These are phyloP conservation scores for Magnusiomyces tetraspermus DNA, from an alignment of 1,139 yeast species.

Conservation along the genomic window DNA sequence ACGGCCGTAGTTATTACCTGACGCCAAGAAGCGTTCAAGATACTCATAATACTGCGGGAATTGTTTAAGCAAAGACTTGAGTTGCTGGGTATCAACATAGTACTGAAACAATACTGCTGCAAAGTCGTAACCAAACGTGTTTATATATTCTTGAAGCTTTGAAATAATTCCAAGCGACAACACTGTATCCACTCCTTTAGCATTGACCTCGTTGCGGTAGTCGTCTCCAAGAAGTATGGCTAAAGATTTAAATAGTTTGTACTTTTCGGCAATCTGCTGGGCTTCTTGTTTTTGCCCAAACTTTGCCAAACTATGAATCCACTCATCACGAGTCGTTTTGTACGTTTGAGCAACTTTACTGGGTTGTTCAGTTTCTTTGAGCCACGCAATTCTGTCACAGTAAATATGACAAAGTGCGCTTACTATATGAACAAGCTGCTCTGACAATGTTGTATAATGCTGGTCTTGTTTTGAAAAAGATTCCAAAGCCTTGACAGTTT, in stretches of 20 bases:
- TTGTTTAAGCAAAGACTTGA: constrained; percentile 46
- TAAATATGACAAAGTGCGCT: constrained; percentile 27
- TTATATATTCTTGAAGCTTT: constrained; percentile 45
- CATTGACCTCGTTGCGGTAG: constrained; percentile 21
- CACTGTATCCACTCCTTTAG: constrained; percentile 26
- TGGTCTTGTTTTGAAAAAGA: constrained; percentile 12
- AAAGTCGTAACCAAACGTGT: constrained; percentile 57
- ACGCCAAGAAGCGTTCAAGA: constrained; percentile 45
- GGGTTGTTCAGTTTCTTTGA: constrained; percentile 7
- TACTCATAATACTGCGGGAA: constrained; percentile 47
- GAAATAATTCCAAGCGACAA: constrained; percentile 18
- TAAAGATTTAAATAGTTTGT: constrained; percentile 55
- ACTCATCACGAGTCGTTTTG: constrained; percentile 31
- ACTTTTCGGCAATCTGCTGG: constrained; percentile 54
- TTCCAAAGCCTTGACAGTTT: constrained; percentile 17
- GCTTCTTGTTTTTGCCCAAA: constrained; percentile 46
- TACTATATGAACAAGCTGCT: constrained; percentile 26
- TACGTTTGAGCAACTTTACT: constrained; percentile 20
- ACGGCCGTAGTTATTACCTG: constrained; percentile 37
- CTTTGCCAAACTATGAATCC: constrained; percentile 49
- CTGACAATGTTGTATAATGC: constrained; percentile 15
- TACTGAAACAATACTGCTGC: constrained; percentile 56
- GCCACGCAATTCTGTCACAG: constrained; percentile 25
- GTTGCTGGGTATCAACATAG: constrained; percentile 46
- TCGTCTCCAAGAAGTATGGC: constrained; percentile 55